Evolutionary conservation across 129 eudicot species (phyloP).

Genomic region (Helianthus tuberosus): DNA sequence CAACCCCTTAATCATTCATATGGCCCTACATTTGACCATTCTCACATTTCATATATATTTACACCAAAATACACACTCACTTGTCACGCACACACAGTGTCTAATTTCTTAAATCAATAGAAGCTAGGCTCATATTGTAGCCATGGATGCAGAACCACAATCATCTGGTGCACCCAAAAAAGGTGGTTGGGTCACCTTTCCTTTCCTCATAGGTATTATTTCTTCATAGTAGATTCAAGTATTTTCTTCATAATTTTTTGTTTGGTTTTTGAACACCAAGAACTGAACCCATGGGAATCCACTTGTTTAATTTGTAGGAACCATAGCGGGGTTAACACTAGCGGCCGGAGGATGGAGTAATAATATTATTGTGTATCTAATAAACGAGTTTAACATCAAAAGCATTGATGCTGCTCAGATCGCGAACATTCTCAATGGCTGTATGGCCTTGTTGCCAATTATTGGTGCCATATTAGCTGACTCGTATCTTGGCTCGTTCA

Average conservation of each 20-base stretch:
- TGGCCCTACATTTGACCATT: conserved; percentile 23
- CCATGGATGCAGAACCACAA: conserved; percentile 32
- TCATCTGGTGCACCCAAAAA: conserved; percentile 29
- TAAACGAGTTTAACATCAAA: conserved; percentile 46
- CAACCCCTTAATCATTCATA: conserved; percentile 12
- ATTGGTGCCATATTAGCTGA: conserved; percentile 55
- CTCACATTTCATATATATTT: conserved; percentile 21
- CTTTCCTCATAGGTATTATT: conserved; percentile 63
- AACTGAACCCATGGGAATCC: background rate
- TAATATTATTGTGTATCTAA: conserved; percentile 52
- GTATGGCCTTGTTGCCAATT: conserved; percentile 39
- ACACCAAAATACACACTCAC: conserved; percentile 9
- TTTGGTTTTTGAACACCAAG: background rate
- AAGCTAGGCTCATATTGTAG: conserved; percentile 19
- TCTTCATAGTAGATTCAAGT: background rate
- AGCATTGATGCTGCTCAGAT: conserved; percentile 57
- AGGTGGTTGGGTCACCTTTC: conserved; percentile 81
- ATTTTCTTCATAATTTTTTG: background rate
- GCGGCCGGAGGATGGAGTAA: conserved; percentile 55
- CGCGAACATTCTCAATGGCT: conserved; percentile 43
- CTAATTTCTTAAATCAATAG: conserved; percentile 15
- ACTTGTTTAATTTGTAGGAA: conserved; percentile 28
- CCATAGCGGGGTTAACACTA: conserved; percentile 44
- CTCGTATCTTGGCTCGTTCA: conserved; percentile 47
- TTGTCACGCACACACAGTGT: background rate